phyloP scores from a whole-genome alignment of 768 basidiomycete species.

The Russula sp. region DNA sequence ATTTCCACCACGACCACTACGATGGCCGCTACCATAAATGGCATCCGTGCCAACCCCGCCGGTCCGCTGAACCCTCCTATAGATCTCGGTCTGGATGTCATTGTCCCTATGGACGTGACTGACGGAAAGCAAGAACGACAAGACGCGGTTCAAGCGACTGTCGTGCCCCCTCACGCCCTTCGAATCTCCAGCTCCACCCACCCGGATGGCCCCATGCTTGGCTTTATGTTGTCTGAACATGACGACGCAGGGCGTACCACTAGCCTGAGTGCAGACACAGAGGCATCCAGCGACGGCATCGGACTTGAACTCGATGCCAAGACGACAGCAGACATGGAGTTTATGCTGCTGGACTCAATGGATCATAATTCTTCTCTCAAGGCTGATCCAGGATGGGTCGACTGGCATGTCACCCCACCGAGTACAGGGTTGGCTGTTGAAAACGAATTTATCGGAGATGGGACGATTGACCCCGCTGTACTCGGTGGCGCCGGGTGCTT shows the following conservation, averaged over 20 bases:
- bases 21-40: not conserved
- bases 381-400: constrained; percentile 1
- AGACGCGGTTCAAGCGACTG: not conserved
- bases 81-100: constrained; percentile 3
- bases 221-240: constrained; percentile 14
- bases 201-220: constrained; percentile 19
- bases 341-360: not conserved
- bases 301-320: not conserved
- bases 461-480: constrained; percentile 28
- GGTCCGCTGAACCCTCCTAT: not conserved
- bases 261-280: constrained; percentile 10
- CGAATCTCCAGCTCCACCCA: constrained; percentile 1
- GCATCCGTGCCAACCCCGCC: not conserved
- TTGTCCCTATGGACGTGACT: constrained; percentile 6
- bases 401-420: not conserved
- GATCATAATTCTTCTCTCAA: not conserved
- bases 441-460: constrained; percentile 16
- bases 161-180: constrained; percentile 2
- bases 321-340: not conserved
- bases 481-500: not conserved
- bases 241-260: not conserved
- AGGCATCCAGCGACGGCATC: not conserved
- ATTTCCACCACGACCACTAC: not conserved
- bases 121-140: constrained; percentile 2
- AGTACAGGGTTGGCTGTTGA: not conserved